These are phyloP conservation scores for Lecanicillium sp. DNA, from an alignment of 2,329 filamentous ascomycete genomes.

Conservation along the genomic window DNA sequence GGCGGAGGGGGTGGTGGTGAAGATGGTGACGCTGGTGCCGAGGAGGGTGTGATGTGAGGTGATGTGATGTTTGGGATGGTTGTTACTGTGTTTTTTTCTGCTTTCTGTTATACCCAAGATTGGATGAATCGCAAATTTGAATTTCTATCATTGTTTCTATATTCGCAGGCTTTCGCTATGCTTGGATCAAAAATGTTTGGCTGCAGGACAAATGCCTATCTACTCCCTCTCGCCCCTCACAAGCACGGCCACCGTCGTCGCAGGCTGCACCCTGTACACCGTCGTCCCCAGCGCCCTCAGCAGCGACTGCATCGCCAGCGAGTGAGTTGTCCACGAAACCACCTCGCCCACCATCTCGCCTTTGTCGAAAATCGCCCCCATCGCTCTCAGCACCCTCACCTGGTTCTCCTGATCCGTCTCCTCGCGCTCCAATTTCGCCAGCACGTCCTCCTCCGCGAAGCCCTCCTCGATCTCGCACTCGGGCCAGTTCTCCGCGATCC, in stretches of 20 bases:
- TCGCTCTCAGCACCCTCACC: conserved; percentile 32
- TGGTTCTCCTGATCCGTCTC: conserved; percentile 46
- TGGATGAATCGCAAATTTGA: too few relatives aligned
- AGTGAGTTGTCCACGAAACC: conserved; percentile 47
- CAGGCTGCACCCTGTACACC: conserved; percentile 44
- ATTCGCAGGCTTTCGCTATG: too few relatives aligned
- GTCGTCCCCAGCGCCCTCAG: conserved; percentile 36
- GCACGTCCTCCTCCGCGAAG: conserved; percentile 49
- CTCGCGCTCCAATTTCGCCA: conserved; percentile 41
- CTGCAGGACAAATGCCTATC: conserved; percentile 12
- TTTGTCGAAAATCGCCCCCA: conserved; percentile 41
- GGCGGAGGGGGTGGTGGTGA: conserved; percentile 8
- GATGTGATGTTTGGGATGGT: background rate
- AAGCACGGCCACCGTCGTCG: conserved; percentile 47
- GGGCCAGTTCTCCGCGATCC: conserved; percentile 45
- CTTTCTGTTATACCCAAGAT: background rate
- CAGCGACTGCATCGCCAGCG: conserved; percentile 39
- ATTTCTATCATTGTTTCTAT: too few relatives aligned
- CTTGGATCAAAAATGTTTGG: background rate
- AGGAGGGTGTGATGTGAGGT: background rate
- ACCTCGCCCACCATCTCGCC: conserved; percentile 29
- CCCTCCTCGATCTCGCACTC: conserved; percentile 45
- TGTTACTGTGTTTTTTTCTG: background rate
- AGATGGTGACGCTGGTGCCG: conserved; percentile 10
- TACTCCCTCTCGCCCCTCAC: conserved; percentile 37